Evolutionary conservation across 768 basidiomycete species (phyloP).

Genomic region (Lentinus brumalis): DNA sequence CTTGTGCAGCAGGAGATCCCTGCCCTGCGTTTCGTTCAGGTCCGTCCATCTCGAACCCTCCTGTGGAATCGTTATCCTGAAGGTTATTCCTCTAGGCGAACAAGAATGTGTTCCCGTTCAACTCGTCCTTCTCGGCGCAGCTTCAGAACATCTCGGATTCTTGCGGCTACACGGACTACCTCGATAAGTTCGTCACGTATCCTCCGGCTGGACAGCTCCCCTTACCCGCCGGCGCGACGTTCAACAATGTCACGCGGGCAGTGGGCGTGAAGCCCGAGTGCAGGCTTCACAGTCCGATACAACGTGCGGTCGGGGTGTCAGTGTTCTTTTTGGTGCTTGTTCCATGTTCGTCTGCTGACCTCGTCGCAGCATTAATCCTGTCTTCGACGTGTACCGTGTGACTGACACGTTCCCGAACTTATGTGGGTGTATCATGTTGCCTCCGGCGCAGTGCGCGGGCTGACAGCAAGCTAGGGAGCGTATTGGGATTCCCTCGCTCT

Average conservation of each 20-base stretch:
- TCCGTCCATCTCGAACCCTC: slow-evolving; percentile 20
- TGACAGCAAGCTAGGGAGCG: slow-evolving; percentile 56
- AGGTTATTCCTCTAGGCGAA: slow-evolving; percentile 41
- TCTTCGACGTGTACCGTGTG: slow-evolving; percentile 57
- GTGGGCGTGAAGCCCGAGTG: slow-evolving; percentile 39
- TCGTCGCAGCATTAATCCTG: slow-evolving; percentile 51
- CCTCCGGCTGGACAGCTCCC: slow-evolving; percentile 37
- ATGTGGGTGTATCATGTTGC: slow-evolving; percentile 4
- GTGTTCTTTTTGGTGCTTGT: slow-evolving; percentile 21
- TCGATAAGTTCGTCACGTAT: slow-evolving; percentile 37
- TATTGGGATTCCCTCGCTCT: slow-evolving; percentile 70
- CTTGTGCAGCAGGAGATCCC: slow-evolving; percentile 72
- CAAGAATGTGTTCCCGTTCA: slow-evolving; percentile 61
- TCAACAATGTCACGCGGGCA: slow-evolving; percentile 25
- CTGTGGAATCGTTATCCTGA: not conserved
- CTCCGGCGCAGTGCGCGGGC: not conserved
- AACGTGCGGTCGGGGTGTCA: slow-evolving; percentile 50
- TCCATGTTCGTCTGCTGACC: not conserved
- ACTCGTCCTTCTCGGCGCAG: slow-evolving; percentile 50
- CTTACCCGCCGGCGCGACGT: slow-evolving; percentile 36
- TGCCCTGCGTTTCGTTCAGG: slow-evolving; percentile 61
- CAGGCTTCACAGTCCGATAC: slow-evolving; percentile 50
- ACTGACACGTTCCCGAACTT: slow-evolving; percentile 47
- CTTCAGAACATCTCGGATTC: slow-evolving; percentile 37
- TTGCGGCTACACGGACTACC: slow-evolving; percentile 38